Conservation (phyloP, 352 stramenopile genomes). For the Phytophthora uliginosa region DNA sequence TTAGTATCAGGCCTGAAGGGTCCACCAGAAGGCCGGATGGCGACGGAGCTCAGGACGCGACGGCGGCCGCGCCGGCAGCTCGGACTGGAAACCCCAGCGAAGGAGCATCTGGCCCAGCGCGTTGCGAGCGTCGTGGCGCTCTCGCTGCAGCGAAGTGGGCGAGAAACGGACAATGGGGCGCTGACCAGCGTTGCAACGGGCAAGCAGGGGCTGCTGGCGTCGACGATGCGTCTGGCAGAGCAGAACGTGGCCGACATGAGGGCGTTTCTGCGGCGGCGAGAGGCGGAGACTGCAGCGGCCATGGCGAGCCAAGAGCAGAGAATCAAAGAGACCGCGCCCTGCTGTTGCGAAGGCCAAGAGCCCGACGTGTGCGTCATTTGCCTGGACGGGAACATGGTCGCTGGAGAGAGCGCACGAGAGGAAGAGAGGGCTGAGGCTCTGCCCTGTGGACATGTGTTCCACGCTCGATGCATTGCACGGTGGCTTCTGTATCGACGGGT, state of each 20-base stretch:
- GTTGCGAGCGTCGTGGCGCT: constrained; percentile 39
- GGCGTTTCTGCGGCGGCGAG: constrained; percentile 24
- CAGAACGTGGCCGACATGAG: constrained; percentile 41
- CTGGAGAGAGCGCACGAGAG: not conserved
- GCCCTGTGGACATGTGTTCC: constrained; percentile 54
- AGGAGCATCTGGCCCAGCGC: constrained; percentile 24
- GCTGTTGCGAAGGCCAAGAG: not conserved
- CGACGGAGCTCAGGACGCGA: constrained; percentile 5
- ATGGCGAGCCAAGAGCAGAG: not conserved
- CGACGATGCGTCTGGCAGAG: constrained; percentile 38
- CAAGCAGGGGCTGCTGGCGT: constrained; percentile 28
- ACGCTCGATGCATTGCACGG: constrained; percentile 40
- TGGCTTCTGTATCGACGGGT: constrained; percentile 45
- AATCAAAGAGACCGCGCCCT: too few relatives aligned
- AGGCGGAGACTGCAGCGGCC: constrained; percentile 8
- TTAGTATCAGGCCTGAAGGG: constrained; percentile 15
- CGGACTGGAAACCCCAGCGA: constrained; percentile 26
- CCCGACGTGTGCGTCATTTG: constrained; percentile 48
- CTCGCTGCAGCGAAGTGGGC: constrained; percentile 29
- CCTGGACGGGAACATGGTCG: constrained; percentile 24
- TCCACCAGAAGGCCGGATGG: constrained; percentile 18
- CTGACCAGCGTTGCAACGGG: not conserved
- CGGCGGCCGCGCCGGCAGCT: constrained; percentile 22
- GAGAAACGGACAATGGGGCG: not conserved
- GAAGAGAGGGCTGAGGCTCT: constrained; percentile 27